phyloP scores from a whole-genome alignment of 192 early-diverging fungal genomes.

The Coemansia sp. region DNA sequence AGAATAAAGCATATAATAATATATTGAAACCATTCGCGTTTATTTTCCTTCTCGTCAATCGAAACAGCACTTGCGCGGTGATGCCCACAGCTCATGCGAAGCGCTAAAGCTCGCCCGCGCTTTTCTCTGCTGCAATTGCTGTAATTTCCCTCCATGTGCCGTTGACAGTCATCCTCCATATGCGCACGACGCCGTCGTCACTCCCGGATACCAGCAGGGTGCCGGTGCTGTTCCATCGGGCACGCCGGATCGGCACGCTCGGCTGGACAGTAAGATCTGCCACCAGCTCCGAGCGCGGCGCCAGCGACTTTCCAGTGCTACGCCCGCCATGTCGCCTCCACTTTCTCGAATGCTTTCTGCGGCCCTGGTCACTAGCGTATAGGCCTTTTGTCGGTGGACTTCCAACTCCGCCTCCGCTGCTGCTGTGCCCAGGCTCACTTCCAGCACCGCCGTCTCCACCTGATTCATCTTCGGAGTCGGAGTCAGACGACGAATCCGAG shows the following conservation, averaged over 20 bases:
- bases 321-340: conserved; percentile 1
- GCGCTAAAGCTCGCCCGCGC: conserved; percentile 9
- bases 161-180: conserved; percentile 46
- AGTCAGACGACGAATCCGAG: conserved; percentile 13
- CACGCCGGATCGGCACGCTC: conserved; percentile 38
- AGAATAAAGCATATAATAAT: no score
- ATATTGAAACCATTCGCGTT: not conserved
- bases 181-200: conserved; percentile 49
- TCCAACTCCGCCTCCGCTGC: conserved; percentile 1
- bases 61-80: not conserved
- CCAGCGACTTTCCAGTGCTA: not conserved
- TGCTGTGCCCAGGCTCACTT: conserved; percentile 4
- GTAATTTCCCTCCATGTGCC: conserved; percentile 46
- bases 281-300: conserved; percentile 43
- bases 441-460: conserved; percentile 9
- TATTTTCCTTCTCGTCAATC: not conserved
- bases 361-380: not conserved
- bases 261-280: conserved; percentile 34
- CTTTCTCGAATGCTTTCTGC: conserved; percentile 1
- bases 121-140: conserved; percentile 40
- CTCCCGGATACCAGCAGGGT: conserved; percentile 47
- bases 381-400: not conserved
- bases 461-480: conserved; percentile 16
- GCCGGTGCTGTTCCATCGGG: conserved; percentile 53
- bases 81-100: not conserved